phyloP scores from a whole-genome alignment of 2,329 filamentous ascomycete genomes.

The Cercospora sp. region DNA sequence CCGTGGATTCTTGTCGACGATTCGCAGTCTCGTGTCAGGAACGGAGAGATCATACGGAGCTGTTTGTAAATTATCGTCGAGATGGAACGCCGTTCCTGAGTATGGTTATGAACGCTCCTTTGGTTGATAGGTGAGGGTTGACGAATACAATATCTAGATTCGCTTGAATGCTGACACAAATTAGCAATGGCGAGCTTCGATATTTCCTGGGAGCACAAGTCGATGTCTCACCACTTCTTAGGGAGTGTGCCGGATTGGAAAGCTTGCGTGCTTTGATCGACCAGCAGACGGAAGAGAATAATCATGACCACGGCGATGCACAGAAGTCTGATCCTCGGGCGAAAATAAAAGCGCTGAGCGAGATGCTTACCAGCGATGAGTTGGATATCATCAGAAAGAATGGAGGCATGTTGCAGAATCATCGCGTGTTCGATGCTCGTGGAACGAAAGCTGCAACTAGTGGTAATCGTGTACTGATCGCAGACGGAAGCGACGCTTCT shows the following conservation, averaged over 20 bases:
- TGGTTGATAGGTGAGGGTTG: constrained; percentile 42
- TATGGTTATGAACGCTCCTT: constrained; percentile 57
- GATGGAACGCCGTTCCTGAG: constrained; percentile 77
- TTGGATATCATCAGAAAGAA: constrained; percentile 15
- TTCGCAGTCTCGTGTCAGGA: constrained; percentile 49
- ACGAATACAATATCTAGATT: neutral
- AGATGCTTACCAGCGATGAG: constrained; percentile 19
- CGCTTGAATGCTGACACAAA: constrained; percentile 35
- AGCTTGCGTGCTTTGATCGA: constrained; percentile 46
- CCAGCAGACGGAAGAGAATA: neutral
- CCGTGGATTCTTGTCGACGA: constrained; percentile 21
- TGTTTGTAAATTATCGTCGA: constrained; percentile 70
- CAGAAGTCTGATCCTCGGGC: constrained; percentile 29
- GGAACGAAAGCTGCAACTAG: neutral
- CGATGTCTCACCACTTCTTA: constrained; percentile 67
- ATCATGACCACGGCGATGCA: constrained; percentile 46
- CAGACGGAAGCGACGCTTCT: constrained; percentile 14
- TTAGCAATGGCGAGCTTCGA: constrained; percentile 61
- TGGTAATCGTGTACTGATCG: constrained; percentile 16
- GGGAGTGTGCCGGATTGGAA: constrained; percentile 65
- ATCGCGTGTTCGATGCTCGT: neutral
- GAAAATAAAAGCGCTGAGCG: constrained; percentile 18
- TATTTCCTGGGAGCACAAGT: constrained; percentile 73
- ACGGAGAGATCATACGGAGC: constrained; percentile 68
- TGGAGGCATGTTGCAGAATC: constrained; percentile 17